phyloP scores from a whole-genome alignment of 139 green algal species.

The Diplosphaera chodatii region DNA sequence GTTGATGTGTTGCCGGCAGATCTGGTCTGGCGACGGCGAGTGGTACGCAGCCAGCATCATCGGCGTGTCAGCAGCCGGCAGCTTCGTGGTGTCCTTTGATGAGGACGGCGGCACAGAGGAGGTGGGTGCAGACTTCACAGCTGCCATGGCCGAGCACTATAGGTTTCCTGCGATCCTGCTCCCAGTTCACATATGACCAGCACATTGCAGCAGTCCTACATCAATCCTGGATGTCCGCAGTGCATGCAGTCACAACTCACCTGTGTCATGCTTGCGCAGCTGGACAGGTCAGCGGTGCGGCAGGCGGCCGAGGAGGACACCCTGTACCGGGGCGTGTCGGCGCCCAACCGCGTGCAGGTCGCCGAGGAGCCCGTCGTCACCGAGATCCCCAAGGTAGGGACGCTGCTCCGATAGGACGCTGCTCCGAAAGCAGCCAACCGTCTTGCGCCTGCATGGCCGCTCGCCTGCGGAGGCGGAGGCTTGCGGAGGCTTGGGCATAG shows the following conservation, averaged over 20 bases:
- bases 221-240: too few relatives aligned
- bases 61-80: slow-evolving; percentile 36
- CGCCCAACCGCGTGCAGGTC: slow-evolving; percentile 67
- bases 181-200: too few relatives aligned
- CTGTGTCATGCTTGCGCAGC: slow-evolving; percentile 9
- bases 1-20: neutral
- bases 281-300: slow-evolving; percentile 38
- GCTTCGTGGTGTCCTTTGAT: slow-evolving; percentile 73
- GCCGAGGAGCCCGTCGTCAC: slow-evolving; percentile 49
- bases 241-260: neutral
- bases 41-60: slow-evolving; percentile 34
- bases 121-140: slow-evolving; percentile 16
- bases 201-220: too few relatives aligned
- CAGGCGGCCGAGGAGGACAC: slow-evolving; percentile 34
- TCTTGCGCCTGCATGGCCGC: too few relatives aligned
- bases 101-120: slow-evolving; percentile 63
- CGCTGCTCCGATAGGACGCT: too few relatives aligned
- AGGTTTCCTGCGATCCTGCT: too few relatives aligned
- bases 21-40: slow-evolving; percentile 20
- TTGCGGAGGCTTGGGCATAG: too few relatives aligned
- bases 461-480: too few relatives aligned
- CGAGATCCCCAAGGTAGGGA: slow-evolving; percentile 60
- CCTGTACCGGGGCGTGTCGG: slow-evolving; percentile 62
- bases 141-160: too few relatives aligned
- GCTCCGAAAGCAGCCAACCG: too few relatives aligned